These are phyloP conservation scores for Vachellia pachyceras DNA, from an alignment of 306 rosid genomes.

Conservation along the genomic window DNA sequence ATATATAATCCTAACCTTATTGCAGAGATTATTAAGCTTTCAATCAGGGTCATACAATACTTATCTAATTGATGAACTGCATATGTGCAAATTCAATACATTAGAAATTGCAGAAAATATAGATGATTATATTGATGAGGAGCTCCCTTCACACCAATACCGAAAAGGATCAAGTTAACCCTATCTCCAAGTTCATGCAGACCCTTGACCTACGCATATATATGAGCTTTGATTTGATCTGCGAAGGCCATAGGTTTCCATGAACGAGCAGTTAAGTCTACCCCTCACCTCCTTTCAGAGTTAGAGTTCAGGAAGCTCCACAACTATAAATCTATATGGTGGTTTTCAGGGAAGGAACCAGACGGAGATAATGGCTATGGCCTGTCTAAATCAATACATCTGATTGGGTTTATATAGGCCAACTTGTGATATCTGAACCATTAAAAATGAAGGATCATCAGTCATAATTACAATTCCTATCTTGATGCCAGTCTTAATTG, in stretches of 20 bases:
- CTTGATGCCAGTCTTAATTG: no score
- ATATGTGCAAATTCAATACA: no score
- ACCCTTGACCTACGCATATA: constrained; percentile 38
- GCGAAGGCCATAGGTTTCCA: neutral
- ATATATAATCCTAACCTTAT: no score
- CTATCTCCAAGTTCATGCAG: constrained; percentile 42
- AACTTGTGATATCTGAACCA: neutral
- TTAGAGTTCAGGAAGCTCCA: neutral
- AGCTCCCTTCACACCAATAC: constrained; percentile 3
- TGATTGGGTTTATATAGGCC: constrained; percentile 20
- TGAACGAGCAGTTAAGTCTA: neutral
- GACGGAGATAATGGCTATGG: neutral
- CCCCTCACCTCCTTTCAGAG: neutral
- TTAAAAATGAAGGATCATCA: no score
- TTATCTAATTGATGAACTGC: no score
- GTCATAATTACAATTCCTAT: no score
- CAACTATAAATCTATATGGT: neutral
- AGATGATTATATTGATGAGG: neutral
- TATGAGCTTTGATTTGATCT: neutral
- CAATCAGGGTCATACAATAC: no score
- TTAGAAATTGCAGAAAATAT: no score
- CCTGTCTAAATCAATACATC: neutral
- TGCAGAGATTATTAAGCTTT: no score
- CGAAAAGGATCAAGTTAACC: neutral
- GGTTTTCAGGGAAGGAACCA: no score